Percentiles rank a stretch among this genome's conserved stretches.
phyloP scores from a whole-genome alignment of 305 asterid species.

The Solanum hybrid region DNA sequence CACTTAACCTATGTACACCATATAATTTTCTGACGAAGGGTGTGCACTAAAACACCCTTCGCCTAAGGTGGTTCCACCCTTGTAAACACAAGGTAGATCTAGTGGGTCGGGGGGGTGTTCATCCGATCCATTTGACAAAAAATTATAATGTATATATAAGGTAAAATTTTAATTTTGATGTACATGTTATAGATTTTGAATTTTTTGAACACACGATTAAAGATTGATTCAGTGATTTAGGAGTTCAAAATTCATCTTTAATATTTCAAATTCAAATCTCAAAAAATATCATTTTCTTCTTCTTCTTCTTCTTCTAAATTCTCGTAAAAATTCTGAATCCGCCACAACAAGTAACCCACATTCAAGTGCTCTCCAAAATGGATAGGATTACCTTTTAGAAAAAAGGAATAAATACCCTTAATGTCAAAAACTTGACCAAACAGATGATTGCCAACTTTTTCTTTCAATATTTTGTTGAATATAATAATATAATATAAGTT shows the following conservation, averaged over 20 bases:
- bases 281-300: too few species aligned
- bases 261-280: too few species aligned
- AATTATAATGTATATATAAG: too few species aligned
- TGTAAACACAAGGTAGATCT: not conserved
- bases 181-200: too few species aligned
- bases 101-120: not conserved
- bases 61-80: not conserved
- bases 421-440: not conserved
- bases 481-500: not conserved
- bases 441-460: not conserved
- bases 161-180: not conserved
- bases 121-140: not conserved
- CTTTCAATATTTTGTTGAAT: not conserved
- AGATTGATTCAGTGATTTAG: too few species aligned
- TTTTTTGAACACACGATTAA: too few species aligned
- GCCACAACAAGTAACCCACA: not conserved
- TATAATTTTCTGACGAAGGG: too few species aligned
- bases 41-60: not conserved
- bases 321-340: not conserved
- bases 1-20: too few species aligned
- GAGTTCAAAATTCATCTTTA: not conserved
- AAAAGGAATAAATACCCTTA: not conserved
- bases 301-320: too few species aligned
- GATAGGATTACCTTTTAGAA: not conserved
- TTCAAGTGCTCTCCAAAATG: not conserved